phyloP scores from a whole-genome alignment of 768 basidiomycete genomes.

The Tephrocybe sp. region DNA sequence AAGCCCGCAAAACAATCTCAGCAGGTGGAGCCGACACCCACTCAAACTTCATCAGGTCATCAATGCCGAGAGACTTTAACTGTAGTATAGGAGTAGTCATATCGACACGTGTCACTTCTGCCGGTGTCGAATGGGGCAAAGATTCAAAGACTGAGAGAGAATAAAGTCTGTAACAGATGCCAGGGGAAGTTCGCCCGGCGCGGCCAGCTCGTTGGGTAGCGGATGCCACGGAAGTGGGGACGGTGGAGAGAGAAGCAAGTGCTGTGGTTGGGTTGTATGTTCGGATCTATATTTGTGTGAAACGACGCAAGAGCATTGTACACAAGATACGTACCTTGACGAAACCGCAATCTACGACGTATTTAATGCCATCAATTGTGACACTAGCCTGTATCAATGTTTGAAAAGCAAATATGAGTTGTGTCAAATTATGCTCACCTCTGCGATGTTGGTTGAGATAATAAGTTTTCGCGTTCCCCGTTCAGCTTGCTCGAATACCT shows the following conservation, averaged over 20 bases:
- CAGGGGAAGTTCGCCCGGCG: constrained; percentile 90
- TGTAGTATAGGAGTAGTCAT: constrained; percentile 91
- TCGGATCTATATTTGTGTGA: constrained; percentile 58
- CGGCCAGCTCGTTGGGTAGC: constrained; percentile 93
- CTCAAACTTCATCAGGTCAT: constrained; percentile 95
- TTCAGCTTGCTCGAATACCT: constrained; percentile 79
- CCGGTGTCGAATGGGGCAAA: constrained; percentile 71
- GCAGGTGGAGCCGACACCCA: constrained; percentile 91
- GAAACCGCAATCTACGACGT: constrained; percentile 91
- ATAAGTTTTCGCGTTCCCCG: constrained; percentile 84
- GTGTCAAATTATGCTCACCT: constrained; percentile 45
- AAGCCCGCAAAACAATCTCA: constrained; percentile 79
- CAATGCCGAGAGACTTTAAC: constrained; percentile 91
- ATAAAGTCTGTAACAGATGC: constrained; percentile 92
- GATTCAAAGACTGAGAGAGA: constrained; percentile 57
- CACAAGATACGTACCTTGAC: constrained; percentile 69
- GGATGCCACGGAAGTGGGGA: constrained; percentile 85
- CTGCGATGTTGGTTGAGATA: constrained; percentile 94
- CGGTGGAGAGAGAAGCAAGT: constrained; percentile 80
- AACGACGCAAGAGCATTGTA: background rate
- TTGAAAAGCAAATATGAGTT: background rate
- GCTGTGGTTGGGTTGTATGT: constrained; percentile 86
- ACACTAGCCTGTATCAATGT: constrained; percentile 71
- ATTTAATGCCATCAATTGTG: constrained; percentile 94
- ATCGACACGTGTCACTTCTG: constrained; percentile 91